Evolutionary conservation across 441 rosid species (phyloP), one percentile per base, ranked within the genome.

Genomic region (Gossypium trilobum): DNA sequence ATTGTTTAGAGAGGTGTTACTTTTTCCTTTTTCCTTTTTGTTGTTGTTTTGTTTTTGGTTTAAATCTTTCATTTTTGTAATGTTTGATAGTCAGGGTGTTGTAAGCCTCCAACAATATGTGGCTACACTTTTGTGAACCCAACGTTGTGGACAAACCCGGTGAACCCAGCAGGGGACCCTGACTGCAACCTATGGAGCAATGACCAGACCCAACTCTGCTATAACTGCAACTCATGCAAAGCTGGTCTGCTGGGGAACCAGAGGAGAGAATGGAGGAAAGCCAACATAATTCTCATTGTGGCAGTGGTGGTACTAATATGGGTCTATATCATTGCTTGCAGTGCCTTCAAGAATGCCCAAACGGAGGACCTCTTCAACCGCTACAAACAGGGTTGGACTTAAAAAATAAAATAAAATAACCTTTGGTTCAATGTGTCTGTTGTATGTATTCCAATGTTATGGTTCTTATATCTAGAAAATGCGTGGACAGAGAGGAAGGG

Each of bases 291-390:
- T 50, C 88, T 93, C 3, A 89, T 93, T 2, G 86, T 89, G 16
- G 80, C 95, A 1, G 86, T 90, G 27, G 90, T 93, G 29, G 78
- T 89, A 29, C 90, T 93, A 46, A 91, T 93, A 4, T 93, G 85
- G 74, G 96, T 93, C 70, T 93, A 93, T 75, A 67, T 93, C 33
- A 84, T 89, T 64, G 97, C 90, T 2, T 93, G 98, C 77, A 80
- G 95, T 71, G 98, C 97, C 72, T 90, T 87, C 82, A 86, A 84
- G 65, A 93, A 90, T 77, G 95, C 93, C 58, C 98, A 91, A 71
- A 86, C 90, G 0, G 93, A 87, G 69, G 92, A 89, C 64, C 90
- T 90, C 74, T 91, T 90, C 82, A 75, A 86, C 33, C 82, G 84
- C 58, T 85, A 87, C 85, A 93, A 90, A 71, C 81, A 62, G 57